Evolutionary conservation across 1,284 basidiomycete species (phyloP).

Genomic region (Phellinidium pouzarii): DNA sequence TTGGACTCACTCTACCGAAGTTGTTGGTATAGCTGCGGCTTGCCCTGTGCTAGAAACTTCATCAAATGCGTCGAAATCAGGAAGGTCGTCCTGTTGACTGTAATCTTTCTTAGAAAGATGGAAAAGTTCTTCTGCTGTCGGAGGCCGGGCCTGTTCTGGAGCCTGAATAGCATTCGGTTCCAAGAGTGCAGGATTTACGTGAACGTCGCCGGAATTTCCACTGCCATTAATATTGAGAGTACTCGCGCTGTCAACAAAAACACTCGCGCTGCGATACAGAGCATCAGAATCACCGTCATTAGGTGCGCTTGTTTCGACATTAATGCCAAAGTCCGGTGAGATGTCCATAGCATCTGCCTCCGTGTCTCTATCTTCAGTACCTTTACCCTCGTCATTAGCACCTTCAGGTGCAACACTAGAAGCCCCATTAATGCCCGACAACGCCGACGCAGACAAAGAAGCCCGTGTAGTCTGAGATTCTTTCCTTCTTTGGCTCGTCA

Average conservation of each 20-base stretch:
- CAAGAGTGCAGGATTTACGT: too few relatives aligned
- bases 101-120: background rate
- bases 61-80: conserved; percentile 9
- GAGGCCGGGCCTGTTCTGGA: background rate
- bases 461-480: background rate
- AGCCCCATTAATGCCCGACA: background rate
- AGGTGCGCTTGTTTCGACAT: too few relatives aligned
- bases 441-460: background rate
- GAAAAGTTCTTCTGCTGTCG: conserved; percentile 9
- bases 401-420: background rate
- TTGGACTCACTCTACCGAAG: too few relatives aligned
- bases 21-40: background rate
- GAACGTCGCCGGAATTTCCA: too few relatives aligned
- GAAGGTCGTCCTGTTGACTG: background rate
- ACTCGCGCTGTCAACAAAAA: too few relatives aligned
- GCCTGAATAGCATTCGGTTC: too few relatives aligned
- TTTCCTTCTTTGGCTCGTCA: conserved; percentile 1
- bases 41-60: background rate
- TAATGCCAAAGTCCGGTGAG: too few relatives aligned
- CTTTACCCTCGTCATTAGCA: background rate
- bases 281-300: too few relatives aligned
- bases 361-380: background rate
- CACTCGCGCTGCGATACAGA: too few relatives aligned
- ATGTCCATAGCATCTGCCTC: too few relatives aligned
- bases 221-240: too few relatives aligned